Conservation (phyloP, 108 stramenopile species). For the Pelagomonas calceolata region DNA sequence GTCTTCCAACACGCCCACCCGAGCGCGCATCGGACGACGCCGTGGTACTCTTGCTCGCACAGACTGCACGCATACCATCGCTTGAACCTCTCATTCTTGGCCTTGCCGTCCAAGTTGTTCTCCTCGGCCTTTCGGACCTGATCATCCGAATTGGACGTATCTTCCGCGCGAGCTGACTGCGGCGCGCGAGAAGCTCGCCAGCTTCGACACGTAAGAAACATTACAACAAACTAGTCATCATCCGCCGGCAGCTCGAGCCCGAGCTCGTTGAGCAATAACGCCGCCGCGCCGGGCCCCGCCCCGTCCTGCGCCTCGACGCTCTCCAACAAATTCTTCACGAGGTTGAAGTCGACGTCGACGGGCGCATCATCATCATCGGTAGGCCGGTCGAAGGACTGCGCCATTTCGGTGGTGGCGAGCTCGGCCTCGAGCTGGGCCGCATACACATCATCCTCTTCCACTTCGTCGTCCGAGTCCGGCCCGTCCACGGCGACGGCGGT, state of each 20-base stretch:
- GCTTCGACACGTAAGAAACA: too few species aligned
- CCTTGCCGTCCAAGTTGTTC: too few species aligned
- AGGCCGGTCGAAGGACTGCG: neutral
- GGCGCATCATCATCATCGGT: neutral
- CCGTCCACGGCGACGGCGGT: neutral
- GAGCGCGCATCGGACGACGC: too few species aligned
- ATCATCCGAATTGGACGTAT: too few species aligned
- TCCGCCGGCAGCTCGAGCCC: neutral
- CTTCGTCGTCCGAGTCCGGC: neutral
- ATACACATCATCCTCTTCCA: neutral
- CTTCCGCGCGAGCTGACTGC: too few species aligned
- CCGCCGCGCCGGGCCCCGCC: neutral
- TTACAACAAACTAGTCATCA: too few species aligned
- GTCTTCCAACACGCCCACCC: too few species aligned
- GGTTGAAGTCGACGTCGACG: slow-evolving; percentile 1
- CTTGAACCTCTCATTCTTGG: too few species aligned
- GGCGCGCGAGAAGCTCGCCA: too few species aligned
- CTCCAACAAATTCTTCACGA: neutral
- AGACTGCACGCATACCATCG: too few species aligned
- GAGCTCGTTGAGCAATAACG: neutral
- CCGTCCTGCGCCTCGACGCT: neutral
- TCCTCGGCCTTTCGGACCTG: too few species aligned
- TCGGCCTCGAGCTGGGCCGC: neutral
- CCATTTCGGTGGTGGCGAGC: neutral
- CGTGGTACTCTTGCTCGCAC: too few species aligned